phyloP scores from a whole-genome alignment of 805 yeast genomes.

The Metschnikowia rubicola region DNA sequence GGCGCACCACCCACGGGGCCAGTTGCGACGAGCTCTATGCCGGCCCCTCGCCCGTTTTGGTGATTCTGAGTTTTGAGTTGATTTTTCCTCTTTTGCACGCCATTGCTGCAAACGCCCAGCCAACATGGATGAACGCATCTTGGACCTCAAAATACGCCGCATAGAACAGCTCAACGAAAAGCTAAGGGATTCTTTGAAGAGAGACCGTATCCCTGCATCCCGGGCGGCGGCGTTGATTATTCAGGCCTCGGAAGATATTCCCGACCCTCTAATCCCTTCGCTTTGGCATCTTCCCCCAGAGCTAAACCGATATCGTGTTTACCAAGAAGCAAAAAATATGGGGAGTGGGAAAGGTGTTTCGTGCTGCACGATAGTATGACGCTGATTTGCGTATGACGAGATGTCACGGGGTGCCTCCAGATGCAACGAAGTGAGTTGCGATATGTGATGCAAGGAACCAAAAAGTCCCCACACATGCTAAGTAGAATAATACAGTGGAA shows the following conservation, averaged over 20 bases:
- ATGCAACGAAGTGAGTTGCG: too few relatives aligned
- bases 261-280: slow-evolving; percentile 46
- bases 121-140: slow-evolving; percentile 37
- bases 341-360: slow-evolving; percentile 6
- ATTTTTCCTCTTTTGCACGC: slow-evolving; percentile 3
- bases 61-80: slow-evolving; percentile 3
- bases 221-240: slow-evolving; percentile 52
- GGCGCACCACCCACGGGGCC: too few relatives aligned
- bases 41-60: slow-evolving; percentile 6
- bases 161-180: slow-evolving; percentile 54
- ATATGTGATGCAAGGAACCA: too few relatives aligned
- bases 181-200: slow-evolving; percentile 47
- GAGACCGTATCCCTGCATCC: slow-evolving; percentile 62
- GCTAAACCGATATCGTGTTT: slow-evolving; percentile 31
- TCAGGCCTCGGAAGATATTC: slow-evolving; percentile 40
- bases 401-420: not conserved
- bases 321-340: slow-evolving; percentile 15
- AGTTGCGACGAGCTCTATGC: not conserved
- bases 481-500: too few relatives aligned
- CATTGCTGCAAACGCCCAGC: slow-evolving; percentile 2
- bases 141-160: slow-evolving; percentile 57
- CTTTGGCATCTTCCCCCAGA: slow-evolving; percentile 40
- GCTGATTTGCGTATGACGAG: not conserved
- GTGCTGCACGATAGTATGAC: slow-evolving; percentile 32
- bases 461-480: too few relatives aligned